phyloP scores from a whole-genome alignment of 352 stramenopile species.

The Phytophthora ramorum region DNA sequence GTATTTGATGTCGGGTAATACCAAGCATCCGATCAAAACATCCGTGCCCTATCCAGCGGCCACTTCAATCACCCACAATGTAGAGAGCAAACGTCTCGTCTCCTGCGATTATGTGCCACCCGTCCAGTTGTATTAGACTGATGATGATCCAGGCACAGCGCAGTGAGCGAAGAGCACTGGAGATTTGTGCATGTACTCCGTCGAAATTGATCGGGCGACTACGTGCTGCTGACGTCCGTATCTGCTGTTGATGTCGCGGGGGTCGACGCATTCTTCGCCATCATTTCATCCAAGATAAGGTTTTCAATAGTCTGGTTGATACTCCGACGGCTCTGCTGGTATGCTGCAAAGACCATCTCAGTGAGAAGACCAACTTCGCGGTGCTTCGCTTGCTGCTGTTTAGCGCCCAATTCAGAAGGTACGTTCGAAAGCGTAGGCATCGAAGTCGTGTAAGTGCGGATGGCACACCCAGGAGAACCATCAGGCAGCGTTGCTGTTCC shows the following conservation, averaged over 20 bases:
- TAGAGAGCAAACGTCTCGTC: background rate
- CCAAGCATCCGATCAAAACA: background rate
- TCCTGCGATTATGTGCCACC: conserved; percentile 1
- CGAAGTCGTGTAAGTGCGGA: conserved; percentile 39
- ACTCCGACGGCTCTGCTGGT: conserved; percentile 35
- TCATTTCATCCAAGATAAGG: conserved; percentile 41
- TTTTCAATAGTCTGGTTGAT: conserved; percentile 47
- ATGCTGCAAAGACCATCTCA: conserved; percentile 39
- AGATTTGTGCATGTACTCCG: background rate
- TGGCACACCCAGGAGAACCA: conserved; percentile 24
- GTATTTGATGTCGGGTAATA: too few relatives aligned
- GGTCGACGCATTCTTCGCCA: conserved; percentile 22
- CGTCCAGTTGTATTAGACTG: background rate
- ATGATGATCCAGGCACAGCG: background rate
- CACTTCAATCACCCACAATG: background rate
- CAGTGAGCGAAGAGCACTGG: background rate
- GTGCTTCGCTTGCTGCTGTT: conserved; percentile 29
- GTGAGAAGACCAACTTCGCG: conserved; percentile 39
- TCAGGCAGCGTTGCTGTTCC: conserved; percentile 27
- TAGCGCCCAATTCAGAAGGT: conserved; percentile 2
- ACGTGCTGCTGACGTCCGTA: conserved; percentile 20
- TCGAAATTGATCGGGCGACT: background rate
- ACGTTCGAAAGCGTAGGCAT: conserved; percentile 27
- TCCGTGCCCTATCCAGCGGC: background rate
- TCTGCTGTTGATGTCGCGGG: conserved; percentile 16